Evolutionary conservation across 805 yeast genomes (phyloP).

Genomic region (Zygosaccharomyces kombuchaensis): DNA sequence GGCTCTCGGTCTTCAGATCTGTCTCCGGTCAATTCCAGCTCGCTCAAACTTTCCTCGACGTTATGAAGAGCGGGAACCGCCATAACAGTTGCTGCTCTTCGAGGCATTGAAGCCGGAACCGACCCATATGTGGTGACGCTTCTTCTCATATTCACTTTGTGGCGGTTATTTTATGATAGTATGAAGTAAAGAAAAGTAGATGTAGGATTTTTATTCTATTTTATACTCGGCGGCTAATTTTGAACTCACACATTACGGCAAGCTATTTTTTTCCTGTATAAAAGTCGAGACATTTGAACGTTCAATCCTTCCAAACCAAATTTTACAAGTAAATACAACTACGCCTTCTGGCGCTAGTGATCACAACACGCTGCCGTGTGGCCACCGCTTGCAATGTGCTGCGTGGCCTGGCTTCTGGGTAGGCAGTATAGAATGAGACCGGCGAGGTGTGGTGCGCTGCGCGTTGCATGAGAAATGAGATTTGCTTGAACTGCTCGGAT

Average conservation of each 20-base stretch:
- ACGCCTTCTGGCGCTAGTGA: neutral
- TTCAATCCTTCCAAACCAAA: neutral
- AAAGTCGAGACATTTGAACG: neutral
- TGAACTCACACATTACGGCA: neutral
- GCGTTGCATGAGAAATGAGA: neutral
- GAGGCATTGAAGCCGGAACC: neutral
- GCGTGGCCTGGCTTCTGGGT: neutral
- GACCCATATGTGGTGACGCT: constrained; percentile 5
- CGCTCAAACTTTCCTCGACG: constrained; percentile 6
- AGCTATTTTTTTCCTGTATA: neutral
- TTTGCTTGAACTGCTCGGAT: too few species aligned
- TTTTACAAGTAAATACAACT: neutral
- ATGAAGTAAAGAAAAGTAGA: neutral
- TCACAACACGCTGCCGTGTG: neutral
- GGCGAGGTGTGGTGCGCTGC: neutral
- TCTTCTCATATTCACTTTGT: constrained; percentile 6
- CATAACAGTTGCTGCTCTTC: constrained; percentile 9
- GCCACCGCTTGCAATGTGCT: neutral
- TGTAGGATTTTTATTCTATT: neutral
- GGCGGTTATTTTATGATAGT: neutral
- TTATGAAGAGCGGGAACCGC: constrained; percentile 5
- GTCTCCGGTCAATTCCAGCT: constrained; percentile 1
- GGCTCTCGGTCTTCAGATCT: neutral
- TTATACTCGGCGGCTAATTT: constrained; percentile 4
- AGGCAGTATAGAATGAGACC: neutral